phyloP scores from a whole-genome alignment of 257 asterid species.

The Nicotiana knightiana region DNA sequence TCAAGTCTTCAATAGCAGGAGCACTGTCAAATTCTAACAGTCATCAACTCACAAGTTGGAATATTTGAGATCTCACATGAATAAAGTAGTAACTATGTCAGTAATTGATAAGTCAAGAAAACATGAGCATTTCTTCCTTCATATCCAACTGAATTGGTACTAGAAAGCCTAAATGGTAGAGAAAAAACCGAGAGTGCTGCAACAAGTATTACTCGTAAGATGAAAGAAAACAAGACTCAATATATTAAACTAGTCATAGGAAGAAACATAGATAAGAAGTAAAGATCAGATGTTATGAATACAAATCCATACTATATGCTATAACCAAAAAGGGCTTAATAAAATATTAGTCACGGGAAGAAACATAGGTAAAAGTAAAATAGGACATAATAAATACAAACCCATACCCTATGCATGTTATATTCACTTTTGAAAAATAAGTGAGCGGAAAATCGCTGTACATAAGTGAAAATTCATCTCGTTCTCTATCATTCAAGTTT shows the following conservation, averaged over 20 bases:
- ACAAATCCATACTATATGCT: background rate
- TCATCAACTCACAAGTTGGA: constrained; percentile 2
- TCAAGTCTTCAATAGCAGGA: constrained; percentile 94
- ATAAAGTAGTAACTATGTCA: constrained; percentile 1
- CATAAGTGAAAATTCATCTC: background rate
- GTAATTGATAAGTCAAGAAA: background rate
- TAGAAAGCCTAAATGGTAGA: background rate
- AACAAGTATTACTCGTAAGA: background rate
- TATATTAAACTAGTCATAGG: background rate
- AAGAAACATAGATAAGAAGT: background rate
- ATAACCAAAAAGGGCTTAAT: background rate
- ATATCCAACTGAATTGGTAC: constrained; percentile 2
- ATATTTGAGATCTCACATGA: background rate
- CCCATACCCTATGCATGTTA: background rate
- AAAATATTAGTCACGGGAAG: background rate
- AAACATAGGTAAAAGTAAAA: background rate
- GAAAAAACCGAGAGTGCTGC: constrained; percentile 2
- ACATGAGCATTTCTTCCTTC: background rate
- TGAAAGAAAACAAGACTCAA: background rate
- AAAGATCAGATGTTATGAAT: background rate
- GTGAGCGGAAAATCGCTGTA: background rate
- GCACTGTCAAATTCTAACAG: constrained; percentile 47
- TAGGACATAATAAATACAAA: background rate
- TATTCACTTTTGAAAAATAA: background rate
- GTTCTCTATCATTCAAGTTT: background rate